Evolutionary conservation across 192 early-diverging fungal genomes (phyloP).

Genomic region (Geranomyces variabilis): DNA sequence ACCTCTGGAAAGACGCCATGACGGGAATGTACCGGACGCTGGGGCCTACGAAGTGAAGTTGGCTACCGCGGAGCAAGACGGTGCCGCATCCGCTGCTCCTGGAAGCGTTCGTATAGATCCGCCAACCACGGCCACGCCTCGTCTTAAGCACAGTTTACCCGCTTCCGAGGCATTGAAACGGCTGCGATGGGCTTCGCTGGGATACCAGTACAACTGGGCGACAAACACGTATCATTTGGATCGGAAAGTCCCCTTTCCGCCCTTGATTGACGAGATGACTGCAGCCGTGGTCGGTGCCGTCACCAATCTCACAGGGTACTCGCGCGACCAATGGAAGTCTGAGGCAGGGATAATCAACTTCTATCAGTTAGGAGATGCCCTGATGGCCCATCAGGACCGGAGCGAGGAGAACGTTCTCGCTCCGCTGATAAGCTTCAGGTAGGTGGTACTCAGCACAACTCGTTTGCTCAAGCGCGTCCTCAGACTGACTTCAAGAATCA

Average conservation of each 20-base stretch:
- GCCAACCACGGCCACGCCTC: slow-evolving; percentile 40
- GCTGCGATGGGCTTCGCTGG: slow-evolving; percentile 55
- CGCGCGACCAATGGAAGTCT: slow-evolving; percentile 59
- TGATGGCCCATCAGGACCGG: slow-evolving; percentile 93
- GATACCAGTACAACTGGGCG: slow-evolving; percentile 54
- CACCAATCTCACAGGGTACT: slow-evolving; percentile 61
- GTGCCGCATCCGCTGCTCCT: background rate
- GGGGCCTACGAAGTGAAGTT: background rate
- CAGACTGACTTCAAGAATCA: slow-evolving; percentile 31
- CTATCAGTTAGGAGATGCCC: slow-evolving; percentile 77
- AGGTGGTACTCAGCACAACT: slow-evolving; percentile 23
- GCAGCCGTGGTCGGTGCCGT: slow-evolving; percentile 68
- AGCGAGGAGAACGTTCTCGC: slow-evolving; percentile 85
- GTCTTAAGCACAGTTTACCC: slow-evolving; percentile 25
- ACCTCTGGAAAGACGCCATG: slow-evolving; percentile 14
- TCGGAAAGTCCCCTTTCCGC: slow-evolving; percentile 69
- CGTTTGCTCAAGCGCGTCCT: no score
- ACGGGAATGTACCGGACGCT: slow-evolving; percentile 2
- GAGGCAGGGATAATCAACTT: slow-evolving; percentile 96
- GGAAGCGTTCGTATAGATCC: slow-evolving; percentile 39
- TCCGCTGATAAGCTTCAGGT: slow-evolving; percentile 67
- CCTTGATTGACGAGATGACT: slow-evolving; percentile 61
- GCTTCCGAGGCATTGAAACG: slow-evolving; percentile 30
- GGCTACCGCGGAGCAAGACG: background rate
- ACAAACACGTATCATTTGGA: slow-evolving; percentile 71